These are phyloP conservation scores for Cryptosporidium muris DNA, from an alignment of 169 alveolate species.

Conservation along the genomic window DNA sequence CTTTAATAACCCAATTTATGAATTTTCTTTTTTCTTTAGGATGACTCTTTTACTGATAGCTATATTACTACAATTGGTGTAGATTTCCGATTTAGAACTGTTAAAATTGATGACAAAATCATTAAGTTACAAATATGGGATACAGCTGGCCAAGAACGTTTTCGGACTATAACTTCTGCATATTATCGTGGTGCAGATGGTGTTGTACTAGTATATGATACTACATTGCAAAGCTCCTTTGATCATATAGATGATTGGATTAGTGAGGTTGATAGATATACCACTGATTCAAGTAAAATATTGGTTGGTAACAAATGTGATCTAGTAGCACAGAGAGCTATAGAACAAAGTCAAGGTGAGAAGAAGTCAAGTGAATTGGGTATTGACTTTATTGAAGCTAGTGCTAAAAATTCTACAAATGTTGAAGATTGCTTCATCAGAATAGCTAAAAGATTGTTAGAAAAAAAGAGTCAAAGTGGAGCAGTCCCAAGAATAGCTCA, in stretches of 20 bases:
- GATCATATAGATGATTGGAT: constrained; percentile 92
- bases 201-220: constrained; percentile 91
- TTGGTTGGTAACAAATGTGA: constrained; percentile 96
- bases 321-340: constrained; percentile 69
- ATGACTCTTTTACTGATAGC: constrained; percentile 88
- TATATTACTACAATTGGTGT: constrained; percentile 93
- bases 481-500: neutral
- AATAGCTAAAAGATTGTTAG: constrained; percentile 55
- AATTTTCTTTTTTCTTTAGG: constrained; percentile 73
- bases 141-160: constrained; percentile 97
- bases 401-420: constrained; percentile 68
- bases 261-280: constrained; percentile 91
- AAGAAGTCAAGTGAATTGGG: constrained; percentile 44
- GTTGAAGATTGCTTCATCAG: constrained; percentile 59
- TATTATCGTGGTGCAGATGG: constrained; percentile 97
- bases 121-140: constrained; percentile 96
- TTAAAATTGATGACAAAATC: constrained; percentile 88
- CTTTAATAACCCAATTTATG: neutral
- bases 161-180: constrained; percentile 93
- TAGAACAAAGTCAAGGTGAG: constrained; percentile 36
- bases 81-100: constrained; percentile 90
- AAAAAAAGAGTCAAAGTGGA: constrained; percentile 34
- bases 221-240: constrained; percentile 81
- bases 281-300: constrained; percentile 91
- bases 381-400: constrained; percentile 60